Evolutionary conservation across 2,329 filamentous ascomycete species (phyloP).

Genomic region (Colletotrichum cordylinicola): DNA sequence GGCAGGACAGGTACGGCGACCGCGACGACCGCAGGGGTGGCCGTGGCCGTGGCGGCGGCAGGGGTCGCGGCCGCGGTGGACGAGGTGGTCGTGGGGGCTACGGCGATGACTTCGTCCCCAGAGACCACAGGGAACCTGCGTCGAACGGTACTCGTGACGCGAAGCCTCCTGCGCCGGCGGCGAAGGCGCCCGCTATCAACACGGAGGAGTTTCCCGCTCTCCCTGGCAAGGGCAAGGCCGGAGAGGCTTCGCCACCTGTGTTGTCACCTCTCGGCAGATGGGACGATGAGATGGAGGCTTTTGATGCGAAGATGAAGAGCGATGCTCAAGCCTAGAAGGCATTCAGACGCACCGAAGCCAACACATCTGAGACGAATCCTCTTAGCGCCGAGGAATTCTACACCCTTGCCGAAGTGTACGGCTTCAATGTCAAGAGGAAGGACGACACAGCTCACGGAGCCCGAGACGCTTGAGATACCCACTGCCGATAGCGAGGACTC

Average conservation of each 20-base stretch:
- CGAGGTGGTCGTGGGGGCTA: slow-evolving; percentile 34
- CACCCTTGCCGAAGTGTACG: neutral
- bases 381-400: neutral
- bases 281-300: slow-evolving; percentile 64
- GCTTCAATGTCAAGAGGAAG: neutral
- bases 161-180: slow-evolving; percentile 28
- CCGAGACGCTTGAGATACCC: neutral
- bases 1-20: neutral
- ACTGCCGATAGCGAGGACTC: neutral
- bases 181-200: slow-evolving; percentile 36
- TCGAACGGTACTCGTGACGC: neutral
- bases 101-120: slow-evolving; percentile 34
- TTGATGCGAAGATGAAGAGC: slow-evolving; percentile 38
- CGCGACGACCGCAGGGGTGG: slow-evolving; percentile 25
- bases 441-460: neutral
- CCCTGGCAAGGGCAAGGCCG: slow-evolving; percentile 25
- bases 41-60: slow-evolving; percentile 21
- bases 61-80: slow-evolving; percentile 29
- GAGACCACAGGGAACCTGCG: slow-evolving; percentile 31
- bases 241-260: slow-evolving; percentile 29
- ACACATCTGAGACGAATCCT: neutral
- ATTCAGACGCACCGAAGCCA: neutral
- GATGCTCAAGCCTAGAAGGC: slow-evolving; percentile 1
- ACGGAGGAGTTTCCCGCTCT: slow-evolving; percentile 47
- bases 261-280: slow-evolving; percentile 50